Percentiles rank a stretch among this genome's conserved stretches.
Evolutionary conservation across 371 early-diverging fungal species (phyloP).

Genomic region (Catenaria anguillulae): DNA sequence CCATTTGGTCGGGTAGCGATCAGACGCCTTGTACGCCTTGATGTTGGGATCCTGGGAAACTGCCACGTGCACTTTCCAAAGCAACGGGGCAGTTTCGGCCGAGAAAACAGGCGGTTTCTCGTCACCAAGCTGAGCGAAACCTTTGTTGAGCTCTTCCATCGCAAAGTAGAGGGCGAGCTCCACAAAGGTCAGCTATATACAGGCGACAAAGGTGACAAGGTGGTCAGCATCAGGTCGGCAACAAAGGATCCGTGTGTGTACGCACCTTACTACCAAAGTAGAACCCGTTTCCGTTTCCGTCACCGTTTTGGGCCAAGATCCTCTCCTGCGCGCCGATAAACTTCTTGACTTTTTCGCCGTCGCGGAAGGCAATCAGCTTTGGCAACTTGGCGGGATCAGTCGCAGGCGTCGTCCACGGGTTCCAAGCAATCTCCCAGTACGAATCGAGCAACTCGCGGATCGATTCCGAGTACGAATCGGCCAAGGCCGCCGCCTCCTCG

Average conservation of each 20-base stretch:
- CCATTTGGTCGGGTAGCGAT: too few species aligned
- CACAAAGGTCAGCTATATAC: neutral
- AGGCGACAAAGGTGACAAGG: too few species aligned
- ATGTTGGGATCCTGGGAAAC: too few species aligned
- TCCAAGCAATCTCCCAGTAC: constrained; percentile 5
- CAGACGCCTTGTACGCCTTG: too few species aligned
- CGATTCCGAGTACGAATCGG: constrained; percentile 23
- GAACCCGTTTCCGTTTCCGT: constrained; percentile 19
- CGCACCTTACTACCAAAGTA: constrained; percentile 15
- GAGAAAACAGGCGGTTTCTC: too few species aligned
- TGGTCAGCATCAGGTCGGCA: too few species aligned
- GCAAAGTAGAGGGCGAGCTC: neutral
- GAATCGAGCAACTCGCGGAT: constrained; percentile 15
- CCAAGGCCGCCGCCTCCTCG: constrained; percentile 16
- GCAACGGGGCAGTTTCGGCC: too few species aligned
- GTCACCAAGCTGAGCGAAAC: too few species aligned
- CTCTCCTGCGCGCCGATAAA: constrained; percentile 15
- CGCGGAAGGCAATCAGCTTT: constrained; percentile 10
- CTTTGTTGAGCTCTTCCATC: neutral
- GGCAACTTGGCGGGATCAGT: constrained; percentile 15
- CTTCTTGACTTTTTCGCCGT: constrained; percentile 4
- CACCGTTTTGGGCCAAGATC: constrained; percentile 20
- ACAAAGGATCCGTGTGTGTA: too few species aligned
- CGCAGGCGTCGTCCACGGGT: constrained; percentile 7
- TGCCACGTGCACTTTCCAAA: too few species aligned